phyloP scores from a whole-genome alignment of 1,284 basidiomycete species.

The Retiboletus flavoniger region DNA sequence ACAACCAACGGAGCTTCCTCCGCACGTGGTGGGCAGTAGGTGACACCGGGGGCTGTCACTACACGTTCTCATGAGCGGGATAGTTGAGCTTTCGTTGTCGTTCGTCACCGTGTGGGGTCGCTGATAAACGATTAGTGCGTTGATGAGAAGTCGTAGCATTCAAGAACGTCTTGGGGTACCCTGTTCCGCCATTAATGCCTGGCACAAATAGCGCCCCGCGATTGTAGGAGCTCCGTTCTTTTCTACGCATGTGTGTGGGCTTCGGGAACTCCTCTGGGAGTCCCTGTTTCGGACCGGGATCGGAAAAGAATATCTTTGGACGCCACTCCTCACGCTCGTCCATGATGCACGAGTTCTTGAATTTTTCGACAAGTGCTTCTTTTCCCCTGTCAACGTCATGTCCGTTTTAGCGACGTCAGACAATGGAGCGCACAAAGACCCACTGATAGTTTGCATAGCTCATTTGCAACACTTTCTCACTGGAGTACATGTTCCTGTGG shows the following conservation, averaged over 20 bases:
- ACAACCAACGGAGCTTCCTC: constrained; percentile 3
- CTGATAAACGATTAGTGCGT: constrained; percentile 20
- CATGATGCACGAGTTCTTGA: constrained; percentile 84
- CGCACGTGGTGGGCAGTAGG: neutral
- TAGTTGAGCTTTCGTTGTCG: constrained; percentile 28
- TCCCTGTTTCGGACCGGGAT: constrained; percentile 65
- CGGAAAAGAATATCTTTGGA: constrained; percentile 81
- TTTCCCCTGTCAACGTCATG: constrained; percentile 59
- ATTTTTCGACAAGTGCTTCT: constrained; percentile 81
- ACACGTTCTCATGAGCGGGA: constrained; percentile 9
- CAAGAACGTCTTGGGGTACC: constrained; percentile 33
- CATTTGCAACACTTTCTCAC: constrained; percentile 84
- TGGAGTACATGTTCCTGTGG: constrained; percentile 80
- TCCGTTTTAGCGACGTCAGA: constrained; percentile 9
- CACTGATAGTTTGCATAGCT: constrained; percentile 85
- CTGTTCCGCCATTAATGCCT: constrained; percentile 33
- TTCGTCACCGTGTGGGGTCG: constrained; percentile 23
- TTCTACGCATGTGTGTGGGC: constrained; percentile 72
- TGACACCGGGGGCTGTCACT: constrained; percentile 1
- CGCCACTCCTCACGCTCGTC: constrained; percentile 78
- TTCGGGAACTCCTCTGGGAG: constrained; percentile 78
- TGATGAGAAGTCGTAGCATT: constrained; percentile 25
- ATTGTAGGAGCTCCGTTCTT: constrained; percentile 74
- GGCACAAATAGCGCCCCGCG: constrained; percentile 67
- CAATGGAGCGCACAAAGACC: constrained; percentile 29